Base-by-base conservation (phyloP, 306 rosid species). In the Rosa multiflora region DNA sequence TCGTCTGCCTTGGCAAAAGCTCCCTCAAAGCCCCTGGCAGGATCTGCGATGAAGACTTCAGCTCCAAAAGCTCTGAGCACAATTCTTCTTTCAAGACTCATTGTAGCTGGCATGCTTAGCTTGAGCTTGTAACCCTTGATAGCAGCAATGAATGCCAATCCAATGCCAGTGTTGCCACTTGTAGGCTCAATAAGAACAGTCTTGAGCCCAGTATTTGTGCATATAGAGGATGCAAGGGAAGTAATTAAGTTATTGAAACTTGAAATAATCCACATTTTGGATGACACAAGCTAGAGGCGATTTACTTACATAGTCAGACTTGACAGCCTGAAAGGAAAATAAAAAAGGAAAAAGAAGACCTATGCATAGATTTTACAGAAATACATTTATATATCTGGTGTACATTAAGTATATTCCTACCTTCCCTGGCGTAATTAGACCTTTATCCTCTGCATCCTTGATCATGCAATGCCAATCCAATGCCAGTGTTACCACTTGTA, bases 401-500 rank as follows among this genome's bases (percentile, higher is more conserved):
- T n/a, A n/a, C n/a, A n/a, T n/a, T n/a, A n/a, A n/a, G n/a, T n/a
- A n/a, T n/a, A n/a, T n/a, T n/a, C n/a, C n/a, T n/a, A n/a, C n/a
- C n/a, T n/a, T n/a, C n/a, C n/a, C n/a, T n/a, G n/a, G n/a, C n/a
- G n/a, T n/a, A n/a, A n/a, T n/a, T n/a, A n/a, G n/a, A n/a, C n/a
- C n/a, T n/a, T n/a, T n/a, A n/a, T n/a, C n/a, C n/a, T n/a, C n/a
- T n/a, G n/a, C n/a, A n/a, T n/a, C n/a, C n/a, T n/a, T n/a, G n/a
- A n/a, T n/a, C n/a, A n/a, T n/a, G n/a, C n/a, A 79, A 88, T 43
- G 97, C 96, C 85, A 94, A 77, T 29, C 90, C 96, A 80, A 94
- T 90, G 75, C 98, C 98, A 0, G 97, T 94, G 79, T 92, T 94
- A 39, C 97, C 97, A 68, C 94, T 79, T 8, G 98, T 94, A 5